phyloP scores from a whole-genome alignment of 2,329 filamentous ascomycete genomes.

The Dryadomyces quercus-mongolicae region DNA sequence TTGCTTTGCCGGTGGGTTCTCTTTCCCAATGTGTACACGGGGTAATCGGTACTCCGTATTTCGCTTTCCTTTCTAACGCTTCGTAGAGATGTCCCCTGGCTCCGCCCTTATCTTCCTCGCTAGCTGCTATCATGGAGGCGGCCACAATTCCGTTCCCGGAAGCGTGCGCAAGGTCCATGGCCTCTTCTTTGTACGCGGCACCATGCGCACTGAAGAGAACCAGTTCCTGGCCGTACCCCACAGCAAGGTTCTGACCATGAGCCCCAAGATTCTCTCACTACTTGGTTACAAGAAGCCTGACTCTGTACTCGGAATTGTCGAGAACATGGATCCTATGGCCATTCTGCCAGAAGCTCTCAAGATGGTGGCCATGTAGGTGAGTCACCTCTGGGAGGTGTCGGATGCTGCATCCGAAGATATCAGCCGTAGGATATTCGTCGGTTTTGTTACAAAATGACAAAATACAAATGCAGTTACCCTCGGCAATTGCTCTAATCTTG shows the following conservation, averaged over 20 bases:
- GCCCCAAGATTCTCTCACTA: neutral
- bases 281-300: neutral
- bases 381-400: no score
- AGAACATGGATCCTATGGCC: neutral
- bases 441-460: no score
- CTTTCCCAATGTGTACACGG: no score
- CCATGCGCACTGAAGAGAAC: neutral
- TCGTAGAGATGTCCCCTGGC: neutral
- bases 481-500: no score
- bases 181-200: neutral
- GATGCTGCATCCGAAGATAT: no score
- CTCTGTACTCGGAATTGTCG: neutral
- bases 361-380: no score
- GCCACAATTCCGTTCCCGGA: neutral
- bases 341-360: neutral
- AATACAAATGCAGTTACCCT: no score
- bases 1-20: neutral
- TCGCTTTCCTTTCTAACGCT: neutral
- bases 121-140: neutral
- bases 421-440: no score
- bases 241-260: neutral
- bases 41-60: no score
- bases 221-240: neutral
- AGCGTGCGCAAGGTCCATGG: neutral
- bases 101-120: neutral